A percentile compares a stretch with the other conserved stretches of the same genome.
Evolutionary conservation across 225 moss, liverwort and hornwort species (phyloP).

Genomic region (Physcomitrium patens): DNA sequence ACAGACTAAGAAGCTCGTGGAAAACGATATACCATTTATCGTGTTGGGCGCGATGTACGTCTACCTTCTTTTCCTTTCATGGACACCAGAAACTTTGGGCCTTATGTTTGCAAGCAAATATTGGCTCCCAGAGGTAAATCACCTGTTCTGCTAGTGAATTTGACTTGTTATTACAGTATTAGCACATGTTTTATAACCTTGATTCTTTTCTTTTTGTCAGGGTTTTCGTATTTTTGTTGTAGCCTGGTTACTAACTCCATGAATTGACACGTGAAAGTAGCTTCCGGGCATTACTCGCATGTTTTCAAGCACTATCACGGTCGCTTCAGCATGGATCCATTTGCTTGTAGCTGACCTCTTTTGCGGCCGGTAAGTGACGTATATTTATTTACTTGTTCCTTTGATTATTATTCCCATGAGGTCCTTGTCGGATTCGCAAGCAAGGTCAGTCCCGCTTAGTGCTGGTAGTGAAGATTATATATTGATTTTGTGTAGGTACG

Average conservation of each 20-base stretch:
- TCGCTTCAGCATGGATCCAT: conserved; percentile 97
- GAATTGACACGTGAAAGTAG: conserved; percentile 41
- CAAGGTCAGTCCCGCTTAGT: background rate
- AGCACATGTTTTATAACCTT: no score
- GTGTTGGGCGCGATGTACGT: conserved; percentile 85
- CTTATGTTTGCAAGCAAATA: conserved; percentile 98
- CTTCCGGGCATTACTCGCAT: conserved; percentile 87
- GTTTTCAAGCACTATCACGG: conserved; percentile 87
- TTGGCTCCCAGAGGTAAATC: conserved; percentile 88
- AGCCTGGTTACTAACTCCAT: conserved; percentile 18
- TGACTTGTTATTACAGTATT: no score
- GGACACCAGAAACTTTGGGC: conserved; percentile 83
- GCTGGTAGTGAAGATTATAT: conserved; percentile 12
- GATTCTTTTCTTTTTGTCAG: no score
- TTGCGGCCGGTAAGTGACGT: conserved; percentile 70
- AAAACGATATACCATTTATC: conserved; percentile 73
- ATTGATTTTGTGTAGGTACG: conserved; percentile 51
- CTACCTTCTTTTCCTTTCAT: conserved; percentile 76
- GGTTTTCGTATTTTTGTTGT: no score
- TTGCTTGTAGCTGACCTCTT: conserved; percentile 88
- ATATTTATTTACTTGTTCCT: background rate
- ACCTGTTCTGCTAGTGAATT: conserved; percentile 10
- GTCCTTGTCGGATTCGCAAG: background rate
- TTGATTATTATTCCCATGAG: background rate
- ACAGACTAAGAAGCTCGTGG: conserved; percentile 89